These are phyloP conservation scores for Thraustotheca clavata DNA, from an alignment of 352 stramenopile species.

Conservation along the genomic window DNA sequence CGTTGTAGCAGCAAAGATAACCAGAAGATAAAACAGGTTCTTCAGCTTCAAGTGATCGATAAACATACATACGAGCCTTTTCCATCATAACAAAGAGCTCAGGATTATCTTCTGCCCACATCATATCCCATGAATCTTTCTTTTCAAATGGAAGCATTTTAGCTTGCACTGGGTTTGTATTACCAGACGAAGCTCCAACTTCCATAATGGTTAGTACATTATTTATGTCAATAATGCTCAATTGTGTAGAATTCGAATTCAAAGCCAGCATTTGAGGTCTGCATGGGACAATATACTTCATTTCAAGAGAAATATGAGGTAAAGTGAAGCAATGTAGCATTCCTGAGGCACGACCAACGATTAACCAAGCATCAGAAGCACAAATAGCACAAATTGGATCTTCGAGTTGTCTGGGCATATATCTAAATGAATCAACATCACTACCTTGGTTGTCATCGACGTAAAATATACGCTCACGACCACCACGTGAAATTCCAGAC, in stretches of 20 bases:
- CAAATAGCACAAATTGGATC: conserved; percentile 84
- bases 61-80: conserved; percentile 89
- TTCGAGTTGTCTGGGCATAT: conserved; percentile 52
- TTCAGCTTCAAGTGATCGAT: conserved; percentile 71
- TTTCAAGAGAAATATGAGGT: conserved; percentile 86
- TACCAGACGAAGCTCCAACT: conserved; percentile 40
- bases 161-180: conserved; percentile 46
- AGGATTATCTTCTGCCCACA: conserved; percentile 89
- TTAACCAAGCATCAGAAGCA: conserved; percentile 74
- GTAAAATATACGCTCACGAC: conserved; percentile 86
- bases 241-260: conserved; percentile 83
- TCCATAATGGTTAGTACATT: conserved; percentile 84
- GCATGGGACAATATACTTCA: conserved; percentile 82
- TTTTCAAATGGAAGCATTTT: conserved; percentile 78
- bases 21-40: conserved; percentile 85
- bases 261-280: conserved; percentile 71
- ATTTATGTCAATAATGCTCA: conserved; percentile 88
- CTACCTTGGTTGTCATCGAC: conserved; percentile 76
- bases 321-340: conserved; percentile 87
- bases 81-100: conserved; percentile 90
- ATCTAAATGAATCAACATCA: conserved; percentile 63
- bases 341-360: conserved; percentile 73
- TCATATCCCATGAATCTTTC: conserved; percentile 88
- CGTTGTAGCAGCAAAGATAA: conserved; percentile 84
- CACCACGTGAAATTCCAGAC: conserved; percentile 24